Base-by-base conservation (phyloP, 179 eudicot genomes). In the Amaranthus tricolor region DNA sequence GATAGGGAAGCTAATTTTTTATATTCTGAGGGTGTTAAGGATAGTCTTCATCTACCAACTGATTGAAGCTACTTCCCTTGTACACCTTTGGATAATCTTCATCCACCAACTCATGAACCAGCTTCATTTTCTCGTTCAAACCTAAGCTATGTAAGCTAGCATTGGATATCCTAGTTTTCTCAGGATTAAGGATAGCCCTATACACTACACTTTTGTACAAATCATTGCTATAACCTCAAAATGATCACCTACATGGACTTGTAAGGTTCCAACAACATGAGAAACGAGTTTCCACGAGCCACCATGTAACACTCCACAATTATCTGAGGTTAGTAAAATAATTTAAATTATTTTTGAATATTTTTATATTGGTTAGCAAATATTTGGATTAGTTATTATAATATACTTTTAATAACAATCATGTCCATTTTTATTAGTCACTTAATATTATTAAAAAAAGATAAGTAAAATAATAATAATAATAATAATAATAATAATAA, bases 111-210 rank as follows among this genome's bases (percentile, higher is more conserved):
- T 89, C 88, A 0, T 59, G 53, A 45, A 89, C 95, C 6, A 93
- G 89, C 55, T 68, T 76, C 48, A 87, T 79, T 70, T 80, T 79
- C 68, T 81, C 88, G 66, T 87, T 82, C 78, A 87, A 74, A 44
- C 88, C 96, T 71, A 90, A 66, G 66, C 91, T 82, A 70, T 89
- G 91, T 6, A 90, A 81, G 76, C 93, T 87, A n/a, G 89, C 89
- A 68, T 89, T 82, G 0, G 96, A 89, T 11, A 89, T 55, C 75
- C 96, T 77, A 6, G 85, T 82, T 74, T 21, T 78, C 21, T 87
- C 82, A 5, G 69, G 11, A 20, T 80, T 83, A 40, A 90, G 83
- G n/a, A 79, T 77, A 66, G 82, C 91, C 66, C 91, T 77, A 70
- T 89, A 90, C 31, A 85, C 70, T 60, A 86, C 84, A 68, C 93